These are phyloP conservation scores for Alternaria viburni DNA, from an alignment of 2,329 filamentous ascomycete species.

Conservation along the genomic window DNA sequence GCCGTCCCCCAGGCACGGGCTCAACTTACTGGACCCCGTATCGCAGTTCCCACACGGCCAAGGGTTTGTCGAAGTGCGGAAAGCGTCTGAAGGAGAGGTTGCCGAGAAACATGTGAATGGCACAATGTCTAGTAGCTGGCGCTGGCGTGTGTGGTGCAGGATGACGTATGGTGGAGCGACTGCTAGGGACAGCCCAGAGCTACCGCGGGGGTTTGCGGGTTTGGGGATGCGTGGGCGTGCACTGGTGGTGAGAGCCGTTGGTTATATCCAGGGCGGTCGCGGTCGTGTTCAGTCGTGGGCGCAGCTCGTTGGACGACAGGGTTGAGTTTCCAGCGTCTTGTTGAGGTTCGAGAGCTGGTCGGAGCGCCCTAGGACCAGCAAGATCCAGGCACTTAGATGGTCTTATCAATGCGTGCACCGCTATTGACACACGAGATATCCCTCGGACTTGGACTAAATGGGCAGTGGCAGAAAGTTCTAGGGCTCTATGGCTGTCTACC, in stretches of 20 bases:
- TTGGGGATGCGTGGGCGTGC: background rate
- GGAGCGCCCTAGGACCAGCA: background rate
- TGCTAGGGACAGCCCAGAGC: constrained; percentile 11
- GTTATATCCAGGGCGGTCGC: constrained; percentile 6
- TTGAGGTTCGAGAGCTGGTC: constrained; percentile 17
- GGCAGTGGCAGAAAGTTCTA: constrained; percentile 4
- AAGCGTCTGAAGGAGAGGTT: constrained; percentile 29
- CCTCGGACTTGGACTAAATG: background rate
- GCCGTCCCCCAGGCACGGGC: background rate
- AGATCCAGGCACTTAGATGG: constrained; percentile 18
- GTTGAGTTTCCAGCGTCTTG: constrained; percentile 28
- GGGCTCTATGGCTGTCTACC: constrained; percentile 6
- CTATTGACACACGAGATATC: background rate
- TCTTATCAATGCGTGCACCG: constrained; percentile 19
- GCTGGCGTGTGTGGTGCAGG: constrained; percentile 23
- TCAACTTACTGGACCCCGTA: constrained; percentile 24
- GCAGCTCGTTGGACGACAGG: constrained; percentile 16
- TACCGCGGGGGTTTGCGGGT: constrained; percentile 8
- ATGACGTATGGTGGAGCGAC: constrained; percentile 33
- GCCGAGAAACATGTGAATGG: constrained; percentile 37
- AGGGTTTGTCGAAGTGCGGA: constrained; percentile 35
- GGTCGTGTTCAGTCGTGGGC: constrained; percentile 5
- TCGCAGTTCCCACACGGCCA: constrained; percentile 31
- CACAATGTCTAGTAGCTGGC: constrained; percentile 20
- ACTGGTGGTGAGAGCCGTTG: background rate